Percentiles rank a stretch among this genome's conserved stretches.
phyloP scores from a whole-genome alignment of 805 yeast species.

The Suhomyces xylopsoci region DNA sequence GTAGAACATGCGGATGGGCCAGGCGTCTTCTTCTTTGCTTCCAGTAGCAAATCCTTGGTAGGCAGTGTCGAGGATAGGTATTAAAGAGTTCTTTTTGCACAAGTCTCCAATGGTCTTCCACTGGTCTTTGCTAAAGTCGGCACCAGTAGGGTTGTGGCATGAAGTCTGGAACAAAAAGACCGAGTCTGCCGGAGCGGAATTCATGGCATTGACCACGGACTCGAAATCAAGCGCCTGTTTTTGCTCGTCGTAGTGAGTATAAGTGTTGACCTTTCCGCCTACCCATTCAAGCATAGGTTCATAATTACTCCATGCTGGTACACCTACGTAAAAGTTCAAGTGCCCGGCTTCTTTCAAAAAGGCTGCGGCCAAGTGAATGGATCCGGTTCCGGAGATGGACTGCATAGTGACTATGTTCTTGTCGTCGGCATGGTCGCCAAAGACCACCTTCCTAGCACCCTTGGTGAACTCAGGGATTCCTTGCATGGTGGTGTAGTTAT shows the following conservation, averaged over 20 bases:
- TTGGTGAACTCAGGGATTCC: slow-evolving; percentile 38
- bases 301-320: slow-evolving; percentile 42
- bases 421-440: slow-evolving; percentile 26
- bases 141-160: slow-evolving; percentile 47
- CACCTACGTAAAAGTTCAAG: slow-evolving; percentile 30
- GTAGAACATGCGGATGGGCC: slow-evolving; percentile 35
- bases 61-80: slow-evolving; percentile 38
- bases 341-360: slow-evolving; percentile 25
- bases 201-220: slow-evolving; percentile 22
- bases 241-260: slow-evolving; percentile 29
- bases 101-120: slow-evolving; percentile 32
- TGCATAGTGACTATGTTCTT: slow-evolving; percentile 35
- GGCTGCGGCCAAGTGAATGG: slow-evolving; percentile 36
- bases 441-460: slow-evolving; percentile 34
- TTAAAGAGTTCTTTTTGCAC: slow-evolving; percentile 22
- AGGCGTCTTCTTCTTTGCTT: slow-evolving; percentile 29
- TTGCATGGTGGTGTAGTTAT: slow-evolving; percentile 41
- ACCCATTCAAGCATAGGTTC: slow-evolving; percentile 29
- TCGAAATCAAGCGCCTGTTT: slow-evolving; percentile 30
- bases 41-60: slow-evolving; percentile 43
- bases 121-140: slow-evolving; percentile 35
- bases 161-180: slow-evolving; percentile 41
- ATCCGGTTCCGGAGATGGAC: slow-evolving; percentile 42
- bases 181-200: slow-evolving; percentile 28
- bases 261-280: slow-evolving; percentile 26